Evolutionary conservation across 495 filamentous ascomycete genomes (phyloP), one percentile per base, ranked within the genome.

Genomic region (Penicillium silybi): DNA sequence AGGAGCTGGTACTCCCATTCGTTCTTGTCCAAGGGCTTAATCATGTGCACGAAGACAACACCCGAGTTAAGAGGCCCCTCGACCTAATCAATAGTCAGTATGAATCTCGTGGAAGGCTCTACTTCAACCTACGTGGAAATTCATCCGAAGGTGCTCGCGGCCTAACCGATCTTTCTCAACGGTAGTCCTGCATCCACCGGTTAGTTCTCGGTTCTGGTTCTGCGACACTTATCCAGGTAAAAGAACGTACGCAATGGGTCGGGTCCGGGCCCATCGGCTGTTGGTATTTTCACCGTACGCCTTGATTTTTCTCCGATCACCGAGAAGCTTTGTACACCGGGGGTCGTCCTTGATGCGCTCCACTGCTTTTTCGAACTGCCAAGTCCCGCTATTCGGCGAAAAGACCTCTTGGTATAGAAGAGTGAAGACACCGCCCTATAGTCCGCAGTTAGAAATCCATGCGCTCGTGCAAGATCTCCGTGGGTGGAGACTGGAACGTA

Each of bases 371-470:
- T 95, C 96, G 73, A 95, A 98, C 67, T 95, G 87, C 59, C 82
- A 82, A 22, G 86, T 90, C 65, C 86, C 85, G 69, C 88, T 92
- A 64, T 92, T 86, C 2, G 87, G 82, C 11, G 88, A 86, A 65
- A 97, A 86, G 17, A 97, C 88, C 43, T 98, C 93, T 9, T 79
- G 76, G 65, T 89, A 97, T 26, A 98, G 79, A 32, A 95, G 70
- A 52, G 85, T 87, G 53, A 81, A 76, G 17, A 95, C 85, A 32
- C 84, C 83, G 57, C 85, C 84, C 89, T 92, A 64, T 32, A 15
- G 29, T 32, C 29, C 29, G 13, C 4, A 3, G 29, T 32, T 32
- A 32, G 29, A 3, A 6, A 13, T 32, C 9, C 29, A 32, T 32
- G 3, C 2, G 8, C 6, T 1, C 29, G 11, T 11, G 8, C 29